Conservation (phyloP, 768 basidiomycete genomes). For the Suillus placidus region DNA sequence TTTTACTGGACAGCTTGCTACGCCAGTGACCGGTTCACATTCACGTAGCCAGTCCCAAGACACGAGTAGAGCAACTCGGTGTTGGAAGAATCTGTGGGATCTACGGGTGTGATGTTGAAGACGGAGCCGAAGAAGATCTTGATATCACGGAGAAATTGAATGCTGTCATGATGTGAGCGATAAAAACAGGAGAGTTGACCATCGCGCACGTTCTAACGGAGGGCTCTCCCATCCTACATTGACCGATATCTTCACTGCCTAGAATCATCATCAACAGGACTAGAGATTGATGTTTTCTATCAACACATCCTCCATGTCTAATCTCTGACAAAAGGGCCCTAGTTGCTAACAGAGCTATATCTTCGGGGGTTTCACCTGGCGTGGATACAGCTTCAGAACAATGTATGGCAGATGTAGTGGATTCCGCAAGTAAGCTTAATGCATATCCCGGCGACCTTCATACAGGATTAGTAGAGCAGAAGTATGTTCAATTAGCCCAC, state of each 20-base stretch:
- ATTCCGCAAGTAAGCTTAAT: slow-evolving; percentile 86
- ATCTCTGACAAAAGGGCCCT: slow-evolving; percentile 80
- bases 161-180: slow-evolving; percentile 46
- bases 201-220: slow-evolving; percentile 73
- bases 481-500: slow-evolving; percentile 32
- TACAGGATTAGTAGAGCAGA: slow-evolving; percentile 1
- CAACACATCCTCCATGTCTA: slow-evolving; percentile 83
- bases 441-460: slow-evolving; percentile 94
- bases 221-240: slow-evolving; percentile 83
- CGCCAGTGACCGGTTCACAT: slow-evolving; percentile 78
- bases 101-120: slow-evolving; percentile 82
- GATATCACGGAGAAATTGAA: slow-evolving; percentile 88
- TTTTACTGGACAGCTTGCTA: slow-evolving; percentile 30
- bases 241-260: slow-evolving; percentile 96
- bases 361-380: slow-evolving; percentile 88
- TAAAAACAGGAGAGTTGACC: background rate
- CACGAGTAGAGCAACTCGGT: slow-evolving; percentile 82
- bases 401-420: slow-evolving; percentile 87
- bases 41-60: slow-evolving; percentile 90
- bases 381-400: slow-evolving; percentile 85
- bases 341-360: slow-evolving; percentile 83
- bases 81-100: slow-evolving; percentile 51
- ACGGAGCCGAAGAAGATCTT: slow-evolving; percentile 84
- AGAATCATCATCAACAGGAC: slow-evolving; percentile 90
- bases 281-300: slow-evolving; percentile 84